These are phyloP conservation scores for Stephania cephalantha DNA, from an alignment of 164 flowering plant genomes.

Conservation along the genomic window DNA sequence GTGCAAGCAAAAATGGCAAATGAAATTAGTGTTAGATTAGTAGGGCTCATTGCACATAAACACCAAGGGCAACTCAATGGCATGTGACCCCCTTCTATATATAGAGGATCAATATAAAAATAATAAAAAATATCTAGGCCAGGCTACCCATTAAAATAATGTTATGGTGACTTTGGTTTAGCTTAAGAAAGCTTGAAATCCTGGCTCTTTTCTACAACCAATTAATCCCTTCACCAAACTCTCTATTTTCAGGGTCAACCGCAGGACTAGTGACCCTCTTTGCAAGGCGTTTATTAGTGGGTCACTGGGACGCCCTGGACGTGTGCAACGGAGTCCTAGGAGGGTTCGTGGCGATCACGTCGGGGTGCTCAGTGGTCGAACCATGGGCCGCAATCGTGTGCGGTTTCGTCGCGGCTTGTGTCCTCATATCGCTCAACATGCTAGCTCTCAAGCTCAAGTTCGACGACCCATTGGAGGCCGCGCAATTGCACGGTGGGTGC, in stretches of 20 bases:
- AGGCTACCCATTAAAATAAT: too few species aligned
- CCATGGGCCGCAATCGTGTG: constrained; percentile 76
- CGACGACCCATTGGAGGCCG: constrained; percentile 69
- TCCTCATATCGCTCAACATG: constrained; percentile 54
- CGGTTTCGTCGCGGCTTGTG: constrained; percentile 54
- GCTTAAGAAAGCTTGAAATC: too few species aligned
- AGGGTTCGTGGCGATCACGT: constrained; percentile 57
- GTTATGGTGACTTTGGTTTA: too few species aligned
- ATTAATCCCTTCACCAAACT: too few species aligned
- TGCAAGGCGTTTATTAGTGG: constrained; percentile 43
- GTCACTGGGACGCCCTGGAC: constrained; percentile 63
- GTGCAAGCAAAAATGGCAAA: too few species aligned
- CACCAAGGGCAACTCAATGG: too few species aligned
- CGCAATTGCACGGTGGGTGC: constrained; percentile 74
- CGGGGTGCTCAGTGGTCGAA: constrained; percentile 66
- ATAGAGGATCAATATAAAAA: too few species aligned
- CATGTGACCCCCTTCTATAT: too few species aligned
- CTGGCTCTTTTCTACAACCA: too few species aligned
- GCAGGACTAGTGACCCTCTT: constrained; percentile 52
- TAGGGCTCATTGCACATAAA: too few species aligned
- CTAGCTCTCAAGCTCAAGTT: constrained; percentile 39
- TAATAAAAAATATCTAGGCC: too few species aligned
- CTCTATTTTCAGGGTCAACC: constrained; percentile 24
- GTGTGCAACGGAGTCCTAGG: constrained; percentile 59
- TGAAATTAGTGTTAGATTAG: too few species aligned